Evolutionary conservation across 2,329 filamentous ascomycete genomes (phyloP), one percentile per base, ranked within the genome.

Genomic region (Chaetoscypha palmicola): DNA sequence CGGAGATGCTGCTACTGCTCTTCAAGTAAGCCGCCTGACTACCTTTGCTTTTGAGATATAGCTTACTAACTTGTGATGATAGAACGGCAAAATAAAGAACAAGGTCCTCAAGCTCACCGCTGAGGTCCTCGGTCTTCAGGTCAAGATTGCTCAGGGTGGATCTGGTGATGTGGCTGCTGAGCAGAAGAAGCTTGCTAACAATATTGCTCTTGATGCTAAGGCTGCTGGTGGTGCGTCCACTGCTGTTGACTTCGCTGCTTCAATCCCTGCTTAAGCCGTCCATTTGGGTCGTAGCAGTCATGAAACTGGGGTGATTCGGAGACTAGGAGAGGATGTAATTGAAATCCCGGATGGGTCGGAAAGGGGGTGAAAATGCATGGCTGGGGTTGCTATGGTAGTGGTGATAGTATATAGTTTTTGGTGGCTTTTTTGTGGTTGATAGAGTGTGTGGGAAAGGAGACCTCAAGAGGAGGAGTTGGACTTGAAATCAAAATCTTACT

Each of bases 81-180:
- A 71, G 68, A 65, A 68, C 41, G 73, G 73, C 56, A 77, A 77
- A 64, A 77, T 70, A 48, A 74, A 75, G 69, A 77, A 77, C 68
- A 78, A 78, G 64, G 71, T 78, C 12, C 61, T 78, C 41, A 78
- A 79, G 64, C 64, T 78, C 49, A 70, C 68, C 30, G 70, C 73
- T 21, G 71, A 71, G 40, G 63, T 75, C 23, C 59, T 77, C 22
- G 64, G 68, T 52, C 68, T 78, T 7, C 62, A 69, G 58, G 66
- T 72, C 26, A 63, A 77, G 48, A 61, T 67, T 43, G 74, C 74
- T 0, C 70, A 77, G 51, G 74, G 75, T 17, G 44, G 67, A 12
- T 41, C 45, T 40, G 56, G 65, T 9, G 66, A 72, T 50, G 53
- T 76, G 3, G 69, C 60, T 0, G 61, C 62, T 3, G 71, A 77